Evolutionary conservation across 768 basidiomycete species (phyloP).

Genomic region (Myochromella boudieri): DNA sequence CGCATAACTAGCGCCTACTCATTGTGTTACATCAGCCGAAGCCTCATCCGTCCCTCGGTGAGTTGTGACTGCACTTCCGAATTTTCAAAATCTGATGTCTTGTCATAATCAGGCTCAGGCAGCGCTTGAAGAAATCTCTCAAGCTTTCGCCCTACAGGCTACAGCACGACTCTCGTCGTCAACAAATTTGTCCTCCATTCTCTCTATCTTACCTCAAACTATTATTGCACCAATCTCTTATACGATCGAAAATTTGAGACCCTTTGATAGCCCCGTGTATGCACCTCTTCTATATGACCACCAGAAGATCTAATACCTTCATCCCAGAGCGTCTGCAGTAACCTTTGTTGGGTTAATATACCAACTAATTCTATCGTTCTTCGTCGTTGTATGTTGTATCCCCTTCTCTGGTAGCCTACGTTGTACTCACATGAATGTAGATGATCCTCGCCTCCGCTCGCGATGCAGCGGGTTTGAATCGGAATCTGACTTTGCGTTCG

Average conservation of each 20-base stretch:
- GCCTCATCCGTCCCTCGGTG: conserved; percentile 31
- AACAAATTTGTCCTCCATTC: conserved; percentile 31
- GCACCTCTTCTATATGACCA: conserved; percentile 19
- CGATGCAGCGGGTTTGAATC: conserved; percentile 27
- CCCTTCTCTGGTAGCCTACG: neutral
- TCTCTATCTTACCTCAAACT: conserved; percentile 47
- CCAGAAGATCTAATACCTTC: neutral
- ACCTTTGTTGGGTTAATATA: conserved; percentile 58
- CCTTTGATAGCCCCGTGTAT: conserved; percentile 61
- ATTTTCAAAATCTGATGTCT: neutral
- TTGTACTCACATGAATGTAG: conserved; percentile 14
- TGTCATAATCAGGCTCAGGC: conserved; percentile 27
- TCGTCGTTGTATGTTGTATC: conserved; percentile 35
- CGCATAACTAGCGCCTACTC: neutral
- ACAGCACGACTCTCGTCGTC: conserved; percentile 27
- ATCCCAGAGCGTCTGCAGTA: conserved; percentile 52
- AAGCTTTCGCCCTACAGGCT: conserved; percentile 31
- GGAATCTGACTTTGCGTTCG: conserved; percentile 24
- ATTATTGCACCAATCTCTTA: conserved; percentile 50
- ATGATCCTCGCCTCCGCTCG: conserved; percentile 32
- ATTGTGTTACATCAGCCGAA: conserved; percentile 24
- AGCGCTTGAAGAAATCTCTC: conserved; percentile 33
- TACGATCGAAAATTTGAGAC: conserved; percentile 46
- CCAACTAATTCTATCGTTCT: conserved; percentile 44
- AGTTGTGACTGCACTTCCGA: neutral